These are phyloP conservation scores for Apiotrichum domesticum DNA, from an alignment of 1,284 basidiomycete genomes.

Conservation along the genomic window DNA sequence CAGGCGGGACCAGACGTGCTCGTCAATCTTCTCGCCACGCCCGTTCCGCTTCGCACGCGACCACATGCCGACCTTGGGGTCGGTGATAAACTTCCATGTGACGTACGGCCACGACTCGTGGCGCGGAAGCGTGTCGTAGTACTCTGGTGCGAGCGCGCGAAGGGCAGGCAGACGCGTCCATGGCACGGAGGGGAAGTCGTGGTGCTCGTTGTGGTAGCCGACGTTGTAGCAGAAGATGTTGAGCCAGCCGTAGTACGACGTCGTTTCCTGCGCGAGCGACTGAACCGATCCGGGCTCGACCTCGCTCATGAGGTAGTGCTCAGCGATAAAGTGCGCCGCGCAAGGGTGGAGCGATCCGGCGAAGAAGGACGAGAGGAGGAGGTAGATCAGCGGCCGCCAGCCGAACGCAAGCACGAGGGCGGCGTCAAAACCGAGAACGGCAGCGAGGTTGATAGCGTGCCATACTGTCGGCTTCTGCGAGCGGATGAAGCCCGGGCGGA, in stretches of 20 bases:
- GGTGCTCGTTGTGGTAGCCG: conserved; percentile 98
- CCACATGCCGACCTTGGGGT: conserved; percentile 67
- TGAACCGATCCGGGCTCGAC: conserved; percentile 22
- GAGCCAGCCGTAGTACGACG: conserved; percentile 89
- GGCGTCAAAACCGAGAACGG: conserved; percentile 68
- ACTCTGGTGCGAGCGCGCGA: conserved; percentile 77
- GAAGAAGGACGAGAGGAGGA: conserved; percentile 84
- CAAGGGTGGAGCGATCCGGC: conserved; percentile 92
- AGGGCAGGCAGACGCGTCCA: conserved; percentile 92
- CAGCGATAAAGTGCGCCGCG: conserved; percentile 95
- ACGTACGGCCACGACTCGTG: conserved; percentile 94
- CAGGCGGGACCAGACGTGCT: conserved; percentile 30
- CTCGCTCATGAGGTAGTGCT: conserved; percentile 84
- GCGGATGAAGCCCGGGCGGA: conserved; percentile 90
- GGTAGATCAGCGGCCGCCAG: conserved; percentile 66
- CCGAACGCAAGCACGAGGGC: conserved; percentile 61
- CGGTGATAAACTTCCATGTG: conserved; percentile 86
- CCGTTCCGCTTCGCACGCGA: conserved; percentile 49
- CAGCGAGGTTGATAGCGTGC: conserved; percentile 72
- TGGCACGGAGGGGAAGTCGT: conserved; percentile 93
- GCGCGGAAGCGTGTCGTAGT: conserved; percentile 79
- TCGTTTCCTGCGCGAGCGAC: conserved; percentile 72
- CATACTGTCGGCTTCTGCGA: conserved; percentile 73
- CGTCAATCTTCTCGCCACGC: conserved; percentile 36
- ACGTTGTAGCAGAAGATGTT: conserved; percentile 96